A percentile compares a stretch with the other conserved stretches of the same genome.
These are phyloP conservation scores for Xylariales sp. DNA, from an alignment of 2,329 filamentous ascomycete species.

Conservation along the genomic window DNA sequence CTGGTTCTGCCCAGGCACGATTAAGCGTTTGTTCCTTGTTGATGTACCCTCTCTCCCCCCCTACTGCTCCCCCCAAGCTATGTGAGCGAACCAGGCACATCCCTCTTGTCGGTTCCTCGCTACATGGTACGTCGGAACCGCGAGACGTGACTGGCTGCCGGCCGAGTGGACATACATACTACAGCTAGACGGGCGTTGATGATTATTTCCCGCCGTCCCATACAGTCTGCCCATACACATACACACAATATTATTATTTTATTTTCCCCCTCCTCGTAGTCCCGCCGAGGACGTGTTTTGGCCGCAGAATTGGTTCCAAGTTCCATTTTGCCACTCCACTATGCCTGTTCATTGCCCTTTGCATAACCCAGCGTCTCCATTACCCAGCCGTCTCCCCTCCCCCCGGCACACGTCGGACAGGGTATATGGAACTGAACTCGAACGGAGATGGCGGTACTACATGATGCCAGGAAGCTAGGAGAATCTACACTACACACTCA, in stretches of 20 bases:
- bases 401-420: constrained; percentile 49
- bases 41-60: constrained; percentile 23
- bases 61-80: constrained; percentile 37
- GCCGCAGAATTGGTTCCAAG: constrained; percentile 53
- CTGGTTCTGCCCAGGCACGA: constrained; percentile 40
- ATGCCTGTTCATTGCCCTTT: constrained; percentile 51
- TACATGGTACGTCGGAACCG: constrained; percentile 30
- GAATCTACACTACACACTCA: constrained; percentile 43
- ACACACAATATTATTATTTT: constrained; percentile 37
- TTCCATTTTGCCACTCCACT: constrained; percentile 59
- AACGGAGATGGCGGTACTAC: constrained; percentile 49
- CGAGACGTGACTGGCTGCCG: constrained; percentile 46
- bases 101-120: constrained; percentile 48
- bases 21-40: constrained; percentile 44
- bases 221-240: not conserved
- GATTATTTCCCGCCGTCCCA: constrained; percentile 35
- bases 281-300: constrained; percentile 54
- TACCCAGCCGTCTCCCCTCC: constrained; percentile 47
- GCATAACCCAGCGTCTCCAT: constrained; percentile 53
- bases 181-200: constrained; percentile 40
- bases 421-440: constrained; percentile 45
- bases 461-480: constrained; percentile 43
- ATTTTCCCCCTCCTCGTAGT: constrained; percentile 40
- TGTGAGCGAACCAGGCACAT: constrained; percentile 54
- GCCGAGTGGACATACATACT: constrained; percentile 43